Evolutionary conservation across 176 grass and related monocot species (phyloP).

Genomic region (Ensete glaucum): DNA sequence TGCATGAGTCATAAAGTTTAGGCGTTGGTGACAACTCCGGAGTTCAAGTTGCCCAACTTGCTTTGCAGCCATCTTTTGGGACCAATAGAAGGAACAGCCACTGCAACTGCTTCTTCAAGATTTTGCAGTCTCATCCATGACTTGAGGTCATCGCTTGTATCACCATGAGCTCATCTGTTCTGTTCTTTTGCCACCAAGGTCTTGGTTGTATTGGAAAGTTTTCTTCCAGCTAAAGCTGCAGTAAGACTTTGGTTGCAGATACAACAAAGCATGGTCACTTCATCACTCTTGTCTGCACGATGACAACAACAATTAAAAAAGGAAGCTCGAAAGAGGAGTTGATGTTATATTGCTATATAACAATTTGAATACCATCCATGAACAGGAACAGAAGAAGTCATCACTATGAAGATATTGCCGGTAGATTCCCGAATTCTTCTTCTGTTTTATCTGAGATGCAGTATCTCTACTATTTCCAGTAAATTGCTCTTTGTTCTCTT

Average conservation of each 20-base stretch:
- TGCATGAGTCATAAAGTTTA: background rate
- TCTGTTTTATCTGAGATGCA: too few species aligned
- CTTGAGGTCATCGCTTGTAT: background rate
- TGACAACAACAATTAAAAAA: background rate
- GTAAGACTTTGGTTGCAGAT: background rate
- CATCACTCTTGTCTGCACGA: background rate
- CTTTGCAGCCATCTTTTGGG: background rate
- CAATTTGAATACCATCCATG: too few species aligned
- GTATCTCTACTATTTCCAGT: too few species aligned
- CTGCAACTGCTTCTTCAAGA: background rate
- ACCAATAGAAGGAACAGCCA: background rate
- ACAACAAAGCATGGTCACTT: background rate
- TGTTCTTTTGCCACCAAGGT: too few species aligned
- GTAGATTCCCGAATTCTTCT: too few species aligned
- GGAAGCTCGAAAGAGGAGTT: background rate
- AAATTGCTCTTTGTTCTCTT: too few species aligned
- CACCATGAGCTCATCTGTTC: too few species aligned
- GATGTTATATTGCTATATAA: background rate
- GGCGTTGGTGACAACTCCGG: background rate
- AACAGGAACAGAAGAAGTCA: too few species aligned
- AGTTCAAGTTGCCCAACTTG: background rate
- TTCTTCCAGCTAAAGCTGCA: background rate
- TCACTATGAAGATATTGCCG: too few species aligned
- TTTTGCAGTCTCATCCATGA: background rate
- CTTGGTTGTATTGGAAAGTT: background rate